Evolutionary conservation across 2,329 filamentous ascomycete species (phyloP), one percentile per base, ranked within the genome.

Genomic region (Bertia moriformis): DNA sequence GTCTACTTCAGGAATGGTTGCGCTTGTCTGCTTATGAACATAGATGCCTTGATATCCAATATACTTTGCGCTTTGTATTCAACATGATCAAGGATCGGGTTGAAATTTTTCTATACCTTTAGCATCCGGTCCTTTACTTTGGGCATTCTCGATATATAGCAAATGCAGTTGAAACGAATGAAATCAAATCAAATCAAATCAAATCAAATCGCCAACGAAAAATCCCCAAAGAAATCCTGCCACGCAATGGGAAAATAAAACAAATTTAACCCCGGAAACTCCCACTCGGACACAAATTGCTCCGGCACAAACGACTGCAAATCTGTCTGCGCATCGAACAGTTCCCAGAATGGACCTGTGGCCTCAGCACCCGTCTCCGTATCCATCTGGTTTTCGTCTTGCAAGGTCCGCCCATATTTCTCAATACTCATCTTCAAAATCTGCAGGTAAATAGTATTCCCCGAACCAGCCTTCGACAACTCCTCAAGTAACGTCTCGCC

Each of bases 221-320:
- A 35, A 35, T 35, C 32, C 10, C 32, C 32, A 17, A 35, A 35
- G 32, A 35, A 35, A 35, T 35, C 32, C 32, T 35, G 32, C 32
- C 32, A 35, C 32, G 32, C 32, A 27, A 44, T 46, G 1, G 47
- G 47, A 3, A 47, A 52, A 1, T 50, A 54, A 38, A 51, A 73
- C 40, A 55, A 65, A 0, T 50, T 69, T 24, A 73, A 46, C 0
- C 67, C 68, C 0, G 69, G 68, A 43, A 73, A 73, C 42, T 71
- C 67, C 69, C 67, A 73, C 42, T 72, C 68, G n/a, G 69, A 65
- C 0, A 70, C 60, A 43, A 73, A 73, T 41, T 73, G 65, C 43
- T 65, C 64, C 0, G 68, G 69, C 1, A 68, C 59, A 50, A 71
- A 73, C 5, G 60, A 62, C 39, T 72, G 65, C 20, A 71, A 58